A percentile compares a stretch with the other conserved stretches of the same genome.
These are phyloP conservation scores for Lepidium sativum DNA, from an alignment of 345 rosid genomes.

Conservation along the genomic window DNA sequence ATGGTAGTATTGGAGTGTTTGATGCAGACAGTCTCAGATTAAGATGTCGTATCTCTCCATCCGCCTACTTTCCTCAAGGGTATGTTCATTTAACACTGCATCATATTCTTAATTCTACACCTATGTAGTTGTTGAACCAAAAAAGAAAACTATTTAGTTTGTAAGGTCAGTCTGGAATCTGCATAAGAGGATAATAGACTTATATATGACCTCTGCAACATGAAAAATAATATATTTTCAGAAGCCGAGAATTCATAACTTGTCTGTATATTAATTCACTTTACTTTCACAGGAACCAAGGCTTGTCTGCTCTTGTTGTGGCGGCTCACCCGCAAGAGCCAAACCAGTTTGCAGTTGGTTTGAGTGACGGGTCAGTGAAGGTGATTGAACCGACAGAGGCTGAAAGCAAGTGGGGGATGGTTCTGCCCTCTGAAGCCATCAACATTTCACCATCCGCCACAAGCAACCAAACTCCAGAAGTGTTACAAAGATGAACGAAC, in stretches of 20 bases:
- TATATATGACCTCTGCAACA: background rate
- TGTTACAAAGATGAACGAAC: constrained; percentile 46
- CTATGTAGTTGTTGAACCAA: background rate
- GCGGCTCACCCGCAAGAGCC: constrained; percentile 72
- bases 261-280: background rate
- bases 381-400: constrained; percentile 68
- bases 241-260: background rate
- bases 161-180: background rate
- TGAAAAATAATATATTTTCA: background rate
- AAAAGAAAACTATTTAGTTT: background rate
- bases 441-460: constrained; percentile 67
- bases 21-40: constrained; percentile 62
- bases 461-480: constrained; percentile 73
- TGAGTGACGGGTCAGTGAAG: constrained; percentile 60
- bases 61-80: constrained; percentile 56
- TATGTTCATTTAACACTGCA: constrained; percentile 23
- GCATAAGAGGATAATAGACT: background rate
- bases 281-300: constrained; percentile 42
- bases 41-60: constrained; percentile 64
- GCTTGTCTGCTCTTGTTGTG: constrained; percentile 54
- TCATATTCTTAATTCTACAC: background rate
- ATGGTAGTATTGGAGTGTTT: constrained; percentile 67
- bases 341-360: constrained; percentile 69
- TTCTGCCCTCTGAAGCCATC: constrained; percentile 43
- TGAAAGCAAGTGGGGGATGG: constrained; percentile 67